Base-by-base conservation (phyloP, 345 rosid genomes). In the Brassica napus region DNA sequence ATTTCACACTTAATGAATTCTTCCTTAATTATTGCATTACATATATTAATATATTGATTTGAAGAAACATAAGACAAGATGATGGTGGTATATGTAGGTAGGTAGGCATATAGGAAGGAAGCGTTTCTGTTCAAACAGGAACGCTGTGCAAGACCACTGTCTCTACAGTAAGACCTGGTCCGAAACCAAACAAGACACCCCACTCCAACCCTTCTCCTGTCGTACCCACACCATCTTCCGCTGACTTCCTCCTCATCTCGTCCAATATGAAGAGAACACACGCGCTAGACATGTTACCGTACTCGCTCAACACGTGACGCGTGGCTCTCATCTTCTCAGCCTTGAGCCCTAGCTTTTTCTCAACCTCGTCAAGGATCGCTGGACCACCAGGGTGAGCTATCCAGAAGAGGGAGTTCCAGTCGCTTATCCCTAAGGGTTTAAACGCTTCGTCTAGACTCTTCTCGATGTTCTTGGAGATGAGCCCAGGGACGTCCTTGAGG, bases 201-300 rank as follows among this genome's bases (percentile, higher is more conserved):
- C 97, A 92, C 8, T 92, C 93, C 32, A 90, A 77, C 26, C 95
- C 97, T 78, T 92, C 95, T 1, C 97, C 95, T 1, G 97, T 92
- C 3, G 89, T 86, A 52, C 72, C 54, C 15, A 84, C 86, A 67
- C 91, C 90, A 44, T 89, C 87, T n/a, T 87, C 73, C 2, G 73
- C 44, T 0, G 87, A 89, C 79, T 82, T 89, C 83, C 74, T 89
- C 78, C 95, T 85, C 95, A 90, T 88, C 77, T 92, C 91, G n/a
- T 92, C 97, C 47, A 92, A 52, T 8, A 92, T 89, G 39, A 92
- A 92, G 59, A 92, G 54, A 3, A 92, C 97, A 11, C 93, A 90
- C 8, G 97, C 97, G 61, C 97, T 90, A 0, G 94, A 87, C 97
- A 92, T 87, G 85, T 92, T 92, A 1, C 97, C 97, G 32, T 82